Conservation (phyloP, 2,329 filamentous ascomycete genomes). For the Ophiobolus disseminans region DNA sequence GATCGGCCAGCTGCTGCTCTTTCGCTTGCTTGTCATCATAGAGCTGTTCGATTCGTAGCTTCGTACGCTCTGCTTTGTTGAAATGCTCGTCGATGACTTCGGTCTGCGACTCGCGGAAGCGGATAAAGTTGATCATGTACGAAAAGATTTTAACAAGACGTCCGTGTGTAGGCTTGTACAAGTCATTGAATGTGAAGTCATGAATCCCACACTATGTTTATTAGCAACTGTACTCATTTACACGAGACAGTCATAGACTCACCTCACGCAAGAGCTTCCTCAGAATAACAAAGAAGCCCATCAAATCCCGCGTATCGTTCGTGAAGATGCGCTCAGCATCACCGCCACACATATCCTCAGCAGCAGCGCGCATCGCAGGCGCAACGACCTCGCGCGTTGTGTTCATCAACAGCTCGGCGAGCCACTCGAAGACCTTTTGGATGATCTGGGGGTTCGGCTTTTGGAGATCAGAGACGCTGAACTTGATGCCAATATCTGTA, state of each 20-base stretch:
- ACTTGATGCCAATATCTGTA: constrained; percentile 92
- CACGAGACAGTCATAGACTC: constrained; percentile 6
- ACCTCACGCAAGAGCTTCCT: constrained; percentile 76
- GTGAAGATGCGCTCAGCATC: constrained; percentile 80
- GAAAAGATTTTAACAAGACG: constrained; percentile 94
- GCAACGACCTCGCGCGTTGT: constrained; percentile 91
- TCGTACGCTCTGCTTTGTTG: constrained; percentile 86
- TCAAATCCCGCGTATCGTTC: constrained; percentile 86
- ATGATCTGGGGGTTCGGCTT: constrained; percentile 95
- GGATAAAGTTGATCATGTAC: constrained; percentile 98
- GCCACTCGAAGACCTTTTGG: constrained; percentile 98
- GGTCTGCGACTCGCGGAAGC: constrained; percentile 93
- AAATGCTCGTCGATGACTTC: constrained; percentile 90
- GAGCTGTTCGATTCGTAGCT: constrained; percentile 84
- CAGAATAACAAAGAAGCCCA: constrained; percentile 92
- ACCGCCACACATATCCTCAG: constrained; percentile 84
- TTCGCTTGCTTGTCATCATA: constrained; percentile 88
- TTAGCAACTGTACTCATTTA: constrained; percentile 12
- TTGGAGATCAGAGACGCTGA: constrained; percentile 83
- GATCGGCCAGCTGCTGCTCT: constrained; percentile 78
- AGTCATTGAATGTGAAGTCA: constrained; percentile 91
- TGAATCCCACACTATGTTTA: constrained; percentile 77
- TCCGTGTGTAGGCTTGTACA: constrained; percentile 88
- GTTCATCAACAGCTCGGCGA: constrained; percentile 92
- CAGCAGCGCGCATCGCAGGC: constrained; percentile 91